phyloP scores from a whole-genome alignment of 805 yeast species.

The Monosporozyma servazzii region DNA sequence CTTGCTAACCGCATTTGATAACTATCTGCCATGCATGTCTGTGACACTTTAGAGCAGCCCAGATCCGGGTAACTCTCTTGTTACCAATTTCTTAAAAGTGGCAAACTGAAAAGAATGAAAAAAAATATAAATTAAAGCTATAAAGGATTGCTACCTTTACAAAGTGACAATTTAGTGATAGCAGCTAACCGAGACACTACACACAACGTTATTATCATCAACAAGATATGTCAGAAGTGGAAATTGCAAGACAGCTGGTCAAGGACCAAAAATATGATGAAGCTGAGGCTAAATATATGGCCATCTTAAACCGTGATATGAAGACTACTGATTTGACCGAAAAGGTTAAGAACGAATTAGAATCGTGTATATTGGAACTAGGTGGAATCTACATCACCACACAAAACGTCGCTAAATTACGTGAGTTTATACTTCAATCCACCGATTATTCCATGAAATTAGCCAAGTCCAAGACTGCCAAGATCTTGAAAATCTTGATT shows the following conservation, averaged over 20 bases:
- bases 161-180: too few species aligned
- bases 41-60: neutral
- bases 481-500: slow-evolving; percentile 71
- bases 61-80: neutral
- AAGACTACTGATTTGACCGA: slow-evolving; percentile 21
- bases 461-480: slow-evolving; percentile 93
- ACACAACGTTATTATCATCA: neutral
- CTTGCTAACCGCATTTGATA: too few species aligned
- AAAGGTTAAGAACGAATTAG: slow-evolving; percentile 45
- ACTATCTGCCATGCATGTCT: neutral
- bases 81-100: neutral
- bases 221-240: slow-evolving; percentile 29
- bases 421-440: slow-evolving; percentile 55
- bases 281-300: slow-evolving; percentile 55
- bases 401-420: slow-evolving; percentile 42
- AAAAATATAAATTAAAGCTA: neutral
- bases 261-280: slow-evolving; percentile 37
- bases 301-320: slow-evolving; percentile 34
- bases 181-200: too few species aligned
- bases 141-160: neutral
- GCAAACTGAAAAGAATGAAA: neutral
- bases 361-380: slow-evolving; percentile 62
- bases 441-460: slow-evolving; percentile 63
- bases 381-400: slow-evolving; percentile 58
- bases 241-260: slow-evolving; percentile 54